Evolutionary conservation across 1,284 basidiomycete genomes (phyloP).

Genomic region (Cutaneotrichosporon sp.): DNA sequence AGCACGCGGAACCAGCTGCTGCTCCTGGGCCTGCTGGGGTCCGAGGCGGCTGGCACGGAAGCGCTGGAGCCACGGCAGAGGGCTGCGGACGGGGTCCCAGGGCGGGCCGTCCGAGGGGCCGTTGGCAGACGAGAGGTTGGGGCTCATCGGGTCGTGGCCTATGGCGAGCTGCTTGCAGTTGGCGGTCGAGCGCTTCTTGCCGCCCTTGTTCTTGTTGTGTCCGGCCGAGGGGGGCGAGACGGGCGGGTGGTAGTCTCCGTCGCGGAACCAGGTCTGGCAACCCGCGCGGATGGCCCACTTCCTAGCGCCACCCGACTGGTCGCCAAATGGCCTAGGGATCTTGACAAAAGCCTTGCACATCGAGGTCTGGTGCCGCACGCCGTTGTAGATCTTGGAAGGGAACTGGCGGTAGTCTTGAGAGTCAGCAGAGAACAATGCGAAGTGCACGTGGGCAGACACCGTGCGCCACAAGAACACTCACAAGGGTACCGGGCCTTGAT

Average conservation of each 20-base stretch:
- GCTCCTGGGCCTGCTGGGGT: not conserved
- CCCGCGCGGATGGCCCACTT: constrained; percentile 54
- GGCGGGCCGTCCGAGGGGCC: constrained; percentile 20
- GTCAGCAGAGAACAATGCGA: constrained; percentile 1
- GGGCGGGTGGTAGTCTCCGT: constrained; percentile 45
- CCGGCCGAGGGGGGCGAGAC: constrained; percentile 8
- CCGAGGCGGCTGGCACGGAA: constrained; percentile 1
- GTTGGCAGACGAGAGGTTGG: not conserved
- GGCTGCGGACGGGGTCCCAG: constrained; percentile 18
- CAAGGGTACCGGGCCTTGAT: constrained; percentile 50
- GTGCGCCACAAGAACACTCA: constrained; percentile 34
- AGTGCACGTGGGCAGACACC: not conserved
- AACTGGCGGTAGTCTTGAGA: constrained; percentile 51
- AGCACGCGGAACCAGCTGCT: not conserved
- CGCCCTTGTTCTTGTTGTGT: constrained; percentile 8
- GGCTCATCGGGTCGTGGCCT: constrained; percentile 22
- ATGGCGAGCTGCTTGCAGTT: constrained; percentile 40
- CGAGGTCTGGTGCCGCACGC: constrained; percentile 54
- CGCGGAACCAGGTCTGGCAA: constrained; percentile 48
- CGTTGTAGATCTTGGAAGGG: constrained; percentile 54
- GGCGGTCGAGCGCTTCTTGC: constrained; percentile 34
- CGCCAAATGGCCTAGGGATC: constrained; percentile 51
- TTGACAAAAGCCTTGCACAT: constrained; percentile 54
- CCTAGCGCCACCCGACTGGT: constrained; percentile 51
- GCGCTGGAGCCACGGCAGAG: constrained; percentile 14